These are phyloP conservation scores for Gentiana dahurica DNA, from an alignment of 257 asterid species.

Conservation along the genomic window DNA sequence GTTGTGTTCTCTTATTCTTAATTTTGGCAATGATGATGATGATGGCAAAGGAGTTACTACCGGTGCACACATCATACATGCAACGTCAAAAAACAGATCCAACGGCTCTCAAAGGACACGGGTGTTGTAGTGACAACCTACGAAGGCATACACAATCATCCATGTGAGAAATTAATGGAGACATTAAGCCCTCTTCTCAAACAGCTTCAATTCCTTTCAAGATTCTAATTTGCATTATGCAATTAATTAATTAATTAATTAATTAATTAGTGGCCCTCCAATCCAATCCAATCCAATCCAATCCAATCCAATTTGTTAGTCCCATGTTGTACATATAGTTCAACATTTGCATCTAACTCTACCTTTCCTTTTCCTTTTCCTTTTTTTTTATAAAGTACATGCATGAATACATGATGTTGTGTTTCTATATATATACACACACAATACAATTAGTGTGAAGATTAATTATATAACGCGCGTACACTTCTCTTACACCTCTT, in stretches of 20 bases:
- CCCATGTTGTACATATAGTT: too few relatives aligned
- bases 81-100: constrained; percentile 94
- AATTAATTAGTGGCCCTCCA: too few relatives aligned
- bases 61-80: constrained; percentile 97
- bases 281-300: too few relatives aligned
- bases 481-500: too few relatives aligned
- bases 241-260: too few relatives aligned
- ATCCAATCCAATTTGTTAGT: neutral
- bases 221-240: constrained; percentile 28
- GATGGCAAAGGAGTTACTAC: constrained; percentile 69
- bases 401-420: too few relatives aligned
- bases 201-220: constrained; percentile 90
- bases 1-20: neutral
- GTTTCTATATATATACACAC: too few relatives aligned
- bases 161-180: constrained; percentile 89
- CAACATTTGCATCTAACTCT: too few relatives aligned
- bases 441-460: too few relatives aligned
- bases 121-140: constrained; percentile 77
- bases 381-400: too few relatives aligned
- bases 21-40: neutral
- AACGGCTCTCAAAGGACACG: constrained; percentile 73
- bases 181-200: constrained; percentile 76
- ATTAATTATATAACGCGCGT: too few relatives aligned
- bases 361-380: too few relatives aligned
- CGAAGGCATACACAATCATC: constrained; percentile 92